A percentile compares a stretch with the other conserved stretches of the same genome.
These are phyloP conservation scores for Neopestalotiopsis sp. DNA, from an alignment of 2,329 filamentous ascomycete genomes.

Conservation along the genomic window DNA sequence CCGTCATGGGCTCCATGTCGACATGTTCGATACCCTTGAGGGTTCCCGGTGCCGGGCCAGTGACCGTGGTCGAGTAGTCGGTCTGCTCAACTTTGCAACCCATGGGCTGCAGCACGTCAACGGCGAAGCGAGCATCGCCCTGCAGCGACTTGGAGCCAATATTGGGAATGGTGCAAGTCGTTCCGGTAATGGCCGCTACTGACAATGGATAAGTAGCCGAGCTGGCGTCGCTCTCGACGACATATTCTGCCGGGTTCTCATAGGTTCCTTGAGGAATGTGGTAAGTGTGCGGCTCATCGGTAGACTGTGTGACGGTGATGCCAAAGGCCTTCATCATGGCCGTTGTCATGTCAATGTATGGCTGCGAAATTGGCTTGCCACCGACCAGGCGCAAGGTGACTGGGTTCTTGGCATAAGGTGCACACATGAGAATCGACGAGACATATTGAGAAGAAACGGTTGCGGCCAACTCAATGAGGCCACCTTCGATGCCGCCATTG, in stretches of 20 bases:
- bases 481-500: slow-evolving; percentile 82
- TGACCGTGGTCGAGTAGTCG: slow-evolving; percentile 87
- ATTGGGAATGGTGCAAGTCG: slow-evolving; percentile 94
- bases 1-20: slow-evolving; percentile 99
- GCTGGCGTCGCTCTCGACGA: slow-evolving; percentile 95
- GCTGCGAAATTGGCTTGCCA: slow-evolving; percentile 96
- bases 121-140: slow-evolving; percentile 91
- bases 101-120: slow-evolving; percentile 91
- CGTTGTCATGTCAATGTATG: slow-evolving; percentile 98
- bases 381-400: slow-evolving; percentile 90
- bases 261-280: slow-evolving; percentile 88
- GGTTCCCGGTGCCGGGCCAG: slow-evolving; percentile 77
- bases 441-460: slow-evolving; percentile 99
- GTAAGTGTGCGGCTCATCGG: slow-evolving; percentile 86
- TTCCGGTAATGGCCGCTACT: slow-evolving; percentile 93
- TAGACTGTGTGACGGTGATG: slow-evolving; percentile 76
- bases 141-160: slow-evolving; percentile 92
- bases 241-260: slow-evolving; percentile 82
- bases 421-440: slow-evolving; percentile 94
- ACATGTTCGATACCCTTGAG: slow-evolving; percentile 80
- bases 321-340: slow-evolving; percentile 97
- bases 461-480: slow-evolving; percentile 88
- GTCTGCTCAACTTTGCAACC: slow-evolving; percentile 90
- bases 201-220: slow-evolving; percentile 96
- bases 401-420: slow-evolving; percentile 92